Evolutionary conservation across 176 grass and related monocot species (phyloP).

Genomic region (Olyra latifolia): DNA sequence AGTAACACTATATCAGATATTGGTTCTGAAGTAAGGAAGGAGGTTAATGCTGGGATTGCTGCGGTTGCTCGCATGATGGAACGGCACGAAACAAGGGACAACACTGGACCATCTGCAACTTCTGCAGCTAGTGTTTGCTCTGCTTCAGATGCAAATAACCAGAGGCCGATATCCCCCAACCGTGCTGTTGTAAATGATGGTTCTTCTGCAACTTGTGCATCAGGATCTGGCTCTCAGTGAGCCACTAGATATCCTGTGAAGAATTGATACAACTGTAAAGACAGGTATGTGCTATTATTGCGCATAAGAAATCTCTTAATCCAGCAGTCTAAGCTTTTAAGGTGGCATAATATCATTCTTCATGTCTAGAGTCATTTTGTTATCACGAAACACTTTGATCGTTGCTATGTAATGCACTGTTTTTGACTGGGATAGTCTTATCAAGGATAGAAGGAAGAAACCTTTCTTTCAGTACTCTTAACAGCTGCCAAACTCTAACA

Average conservation of each 20-base stretch:
- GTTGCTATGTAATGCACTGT: neutral
- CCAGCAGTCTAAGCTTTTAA: neutral
- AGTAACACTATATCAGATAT: slow-evolving; percentile 56
- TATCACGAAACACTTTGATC: neutral
- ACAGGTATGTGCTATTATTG: slow-evolving; percentile 17
- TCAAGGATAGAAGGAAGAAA: neutral
- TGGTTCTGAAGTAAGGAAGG: slow-evolving; percentile 71
- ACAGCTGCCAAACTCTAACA: neutral
- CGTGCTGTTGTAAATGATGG: slow-evolving; percentile 19
- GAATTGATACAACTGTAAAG: neutral
- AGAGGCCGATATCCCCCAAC: slow-evolving; percentile 16
- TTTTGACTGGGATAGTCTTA: neutral
- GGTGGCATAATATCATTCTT: neutral
- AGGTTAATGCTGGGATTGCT: slow-evolving; percentile 74
- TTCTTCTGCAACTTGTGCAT: slow-evolving; percentile 35
- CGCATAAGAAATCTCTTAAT: neutral
- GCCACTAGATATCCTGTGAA: neutral
- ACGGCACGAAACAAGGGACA: slow-evolving; percentile 49
- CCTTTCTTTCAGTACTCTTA: neutral
- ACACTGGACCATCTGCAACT: slow-evolving; percentile 25
- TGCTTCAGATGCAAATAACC: slow-evolving; percentile 26
- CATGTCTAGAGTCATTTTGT: neutral
- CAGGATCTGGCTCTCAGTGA: slow-evolving; percentile 52
- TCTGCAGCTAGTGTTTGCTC: neutral
- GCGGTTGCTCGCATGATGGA: slow-evolving; percentile 77